Percentiles rank a stretch among this genome's conserved stretches.
These are phyloP conservation scores for Lomentospora prolificans DNA, from an alignment of 2,329 filamentous ascomycete genomes.

Conservation along the genomic window DNA sequence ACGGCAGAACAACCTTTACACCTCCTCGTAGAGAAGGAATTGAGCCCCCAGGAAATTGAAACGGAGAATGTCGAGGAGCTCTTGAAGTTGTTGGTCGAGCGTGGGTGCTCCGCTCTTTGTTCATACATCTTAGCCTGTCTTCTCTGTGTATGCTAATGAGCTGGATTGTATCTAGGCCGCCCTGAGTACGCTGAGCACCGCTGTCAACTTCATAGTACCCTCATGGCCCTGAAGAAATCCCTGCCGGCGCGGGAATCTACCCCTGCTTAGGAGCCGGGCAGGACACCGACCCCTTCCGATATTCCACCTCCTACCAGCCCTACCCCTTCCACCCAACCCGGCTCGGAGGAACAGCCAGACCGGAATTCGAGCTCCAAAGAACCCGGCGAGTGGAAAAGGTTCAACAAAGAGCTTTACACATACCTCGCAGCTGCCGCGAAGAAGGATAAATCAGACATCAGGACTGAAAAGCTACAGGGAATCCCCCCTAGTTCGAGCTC, in stretches of 20 bases:
- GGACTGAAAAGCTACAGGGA: neutral
- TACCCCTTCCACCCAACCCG: neutral
- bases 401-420: neutral
- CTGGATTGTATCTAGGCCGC: neutral
- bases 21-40: neutral
- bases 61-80: neutral
- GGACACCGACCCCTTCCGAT: neutral
- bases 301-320: neutral
- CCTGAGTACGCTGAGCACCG: constrained; percentile 1
- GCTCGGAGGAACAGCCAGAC: neutral
- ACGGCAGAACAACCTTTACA: neutral
- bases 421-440: neutral
- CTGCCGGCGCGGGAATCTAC: neutral
- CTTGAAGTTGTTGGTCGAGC: constrained; percentile 3
- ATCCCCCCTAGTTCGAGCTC: too few species aligned
- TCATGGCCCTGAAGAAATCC: neutral
- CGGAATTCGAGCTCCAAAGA: neutral
- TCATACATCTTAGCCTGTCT: neutral
- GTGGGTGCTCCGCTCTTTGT: neutral
- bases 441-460: neutral
- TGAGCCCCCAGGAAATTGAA: neutral
- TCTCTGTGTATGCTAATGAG: neutral
- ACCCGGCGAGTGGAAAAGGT: neutral
- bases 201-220: constrained; percentile 4
- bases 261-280: neutral